Evolutionary conservation across 75 land plant species (phyloP).

Genomic region (Isoetes taiwanensis): DNA sequence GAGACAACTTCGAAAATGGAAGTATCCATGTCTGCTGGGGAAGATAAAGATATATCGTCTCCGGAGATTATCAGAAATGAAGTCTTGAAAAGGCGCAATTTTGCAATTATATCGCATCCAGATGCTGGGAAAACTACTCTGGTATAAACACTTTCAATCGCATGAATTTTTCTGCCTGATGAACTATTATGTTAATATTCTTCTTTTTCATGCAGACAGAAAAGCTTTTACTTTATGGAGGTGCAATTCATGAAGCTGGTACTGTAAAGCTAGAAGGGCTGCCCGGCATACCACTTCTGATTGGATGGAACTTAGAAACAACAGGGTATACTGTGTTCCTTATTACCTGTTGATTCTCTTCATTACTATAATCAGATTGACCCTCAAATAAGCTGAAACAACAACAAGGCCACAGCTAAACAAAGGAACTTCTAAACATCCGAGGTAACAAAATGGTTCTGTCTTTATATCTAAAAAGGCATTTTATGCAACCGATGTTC

Average conservation of each 20-base stretch:
- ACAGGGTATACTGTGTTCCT: conserved; percentile 16
- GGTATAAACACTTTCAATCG: conserved; percentile 17
- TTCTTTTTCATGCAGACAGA: conserved; percentile 22
- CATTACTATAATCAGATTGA: too few relatives aligned
- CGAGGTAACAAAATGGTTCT: too few relatives aligned
- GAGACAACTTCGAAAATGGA: too few relatives aligned
- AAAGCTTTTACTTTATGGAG: conserved; percentile 41
- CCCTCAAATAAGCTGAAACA: too few relatives aligned
- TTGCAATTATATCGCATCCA: conserved; percentile 42
- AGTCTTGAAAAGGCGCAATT: conserved; percentile 34
- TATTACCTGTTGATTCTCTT: not conserved
- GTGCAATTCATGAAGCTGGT: conserved; percentile 46
- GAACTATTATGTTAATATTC: not conserved
- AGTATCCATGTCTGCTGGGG: too few relatives aligned
- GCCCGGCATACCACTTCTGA: conserved; percentile 39
- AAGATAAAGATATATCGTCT: too few relatives aligned
- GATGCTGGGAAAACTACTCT: conserved; percentile 46
- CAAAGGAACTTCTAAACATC: too few relatives aligned
- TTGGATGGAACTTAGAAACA: conserved; percentile 47
- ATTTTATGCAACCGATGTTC: too few relatives aligned
- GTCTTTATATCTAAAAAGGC: too few relatives aligned
- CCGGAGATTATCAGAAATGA: too few relatives aligned
- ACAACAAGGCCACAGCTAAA: too few relatives aligned
- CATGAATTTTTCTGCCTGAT: not conserved
- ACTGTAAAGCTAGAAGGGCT: conserved; percentile 39